Evolutionary conservation across 2,329 filamentous ascomycete species (phyloP).

Genomic region (Sordariomycetes sp.): DNA sequence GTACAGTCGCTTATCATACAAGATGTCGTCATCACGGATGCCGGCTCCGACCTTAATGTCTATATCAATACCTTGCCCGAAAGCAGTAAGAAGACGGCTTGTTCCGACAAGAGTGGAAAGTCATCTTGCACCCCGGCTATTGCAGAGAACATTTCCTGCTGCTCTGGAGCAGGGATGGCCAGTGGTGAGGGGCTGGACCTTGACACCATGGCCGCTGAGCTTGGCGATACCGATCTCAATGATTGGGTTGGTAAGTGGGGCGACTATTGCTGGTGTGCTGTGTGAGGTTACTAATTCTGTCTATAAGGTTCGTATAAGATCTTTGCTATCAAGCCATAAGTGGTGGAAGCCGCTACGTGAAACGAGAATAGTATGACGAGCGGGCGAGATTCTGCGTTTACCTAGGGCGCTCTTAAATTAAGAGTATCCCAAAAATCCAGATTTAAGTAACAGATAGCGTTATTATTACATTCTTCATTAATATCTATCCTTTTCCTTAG

Average conservation of each 20-base stretch:
- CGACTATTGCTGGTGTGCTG: too few species aligned
- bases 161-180: not conserved
- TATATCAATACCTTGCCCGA: not conserved
- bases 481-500: too few species aligned
- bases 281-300: not conserved
- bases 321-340: conserved; percentile 28
- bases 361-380: too few species aligned
- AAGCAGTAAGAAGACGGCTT: not conserved
- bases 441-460: too few species aligned
- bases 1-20: not conserved
- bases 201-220: conserved; percentile 21
- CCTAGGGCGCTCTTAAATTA: too few species aligned
- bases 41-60: not conserved
- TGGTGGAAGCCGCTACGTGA: too few species aligned
- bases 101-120: not conserved
- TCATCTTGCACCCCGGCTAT: not conserved
- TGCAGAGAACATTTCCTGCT: not conserved
- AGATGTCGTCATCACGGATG: not conserved
- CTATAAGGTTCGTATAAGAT: conserved; percentile 31
- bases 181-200: conserved; percentile 18
- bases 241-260: conserved; percentile 31
- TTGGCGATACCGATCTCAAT: conserved; percentile 28
- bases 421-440: too few species aligned
- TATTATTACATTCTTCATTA: too few species aligned
- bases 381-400: too few species aligned